Base-by-base conservation (phyloP, 2,329 filamentous ascomycete species). In the Aureobasidium vineae region DNA sequence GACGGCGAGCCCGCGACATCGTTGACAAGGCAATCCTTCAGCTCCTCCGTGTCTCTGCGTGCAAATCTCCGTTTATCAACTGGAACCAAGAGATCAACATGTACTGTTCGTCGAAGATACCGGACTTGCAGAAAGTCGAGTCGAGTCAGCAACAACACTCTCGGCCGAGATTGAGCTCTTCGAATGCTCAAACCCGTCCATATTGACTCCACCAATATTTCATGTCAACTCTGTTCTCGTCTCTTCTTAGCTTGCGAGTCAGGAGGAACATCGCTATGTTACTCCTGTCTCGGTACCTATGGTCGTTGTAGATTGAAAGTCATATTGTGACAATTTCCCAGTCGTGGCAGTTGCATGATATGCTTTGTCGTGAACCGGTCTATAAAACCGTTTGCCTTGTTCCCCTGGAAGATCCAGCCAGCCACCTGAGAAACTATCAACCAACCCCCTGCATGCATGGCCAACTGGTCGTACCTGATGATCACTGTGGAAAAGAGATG, bases 291-390 rank as follows among this genome's bases (percentile, higher is more conserved):
- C 59, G 59, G 59, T 52, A 63, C 31, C 6, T 60, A 23, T 60
- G 4, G 19, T 19, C 33, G 49, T 49, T 52, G 26, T 31, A 45
- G 15, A 5, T 8, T 45, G 10, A 16, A 7, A 21, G 31, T 56
- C 28, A 60, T 52, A 40, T 36, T 63, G 33, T 63, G 59, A 63
- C 59, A 63, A 63, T 63, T 63, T 63, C 59, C 59, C 33, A 63
- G 49, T 64, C 38, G 21, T 54, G 61, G 49, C 61, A 33, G 61
- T 63, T 63, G 59, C 45, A 33, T 41, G 57, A 52, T 63, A 61
- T 33, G 13, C 33, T 50, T 64, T 64, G 21, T 53, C 40, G 33
- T 23, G 23, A 33, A 64, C 36, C 61, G 47, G 61, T 26, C 49
- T n/a, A 54, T 64, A 64, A 40, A 64, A 64, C 61, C 61, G 61